Evolutionary conservation across 257 asterid genomes (phyloP).

Genomic region (Fraxinus anomala): DNA sequence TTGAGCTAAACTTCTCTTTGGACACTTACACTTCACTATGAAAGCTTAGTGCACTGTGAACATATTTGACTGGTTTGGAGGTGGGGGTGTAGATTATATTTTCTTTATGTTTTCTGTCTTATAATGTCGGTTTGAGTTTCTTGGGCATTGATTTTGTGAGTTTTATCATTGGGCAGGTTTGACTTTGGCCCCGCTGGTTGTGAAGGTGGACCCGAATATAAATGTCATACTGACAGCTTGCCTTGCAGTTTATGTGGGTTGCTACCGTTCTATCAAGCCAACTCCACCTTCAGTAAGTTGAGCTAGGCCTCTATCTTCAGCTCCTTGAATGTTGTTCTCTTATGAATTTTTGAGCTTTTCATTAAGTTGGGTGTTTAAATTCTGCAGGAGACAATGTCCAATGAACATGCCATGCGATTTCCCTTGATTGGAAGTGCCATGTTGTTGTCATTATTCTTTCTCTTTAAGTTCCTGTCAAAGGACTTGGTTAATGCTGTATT

Average conservation of each 20-base stretch:
- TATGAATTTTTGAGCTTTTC: not conserved
- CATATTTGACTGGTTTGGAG: not conserved
- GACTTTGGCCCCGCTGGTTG: slow-evolving; percentile 84
- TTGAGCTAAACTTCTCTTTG: not conserved
- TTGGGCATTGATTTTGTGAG: not conserved
- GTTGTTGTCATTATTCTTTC: slow-evolving; percentile 91
- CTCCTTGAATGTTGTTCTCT: slow-evolving; percentile 5
- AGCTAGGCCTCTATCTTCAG: slow-evolving; percentile 4
- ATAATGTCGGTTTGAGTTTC: not conserved
- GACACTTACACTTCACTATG: not conserved
- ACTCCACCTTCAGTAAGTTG: slow-evolving; percentile 87
- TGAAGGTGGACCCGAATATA: slow-evolving; percentile 86
- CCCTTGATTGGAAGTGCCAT: slow-evolving; percentile 95
- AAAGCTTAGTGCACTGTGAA: not conserved
- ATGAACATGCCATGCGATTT: slow-evolving; percentile 94
- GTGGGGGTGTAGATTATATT: not conserved
- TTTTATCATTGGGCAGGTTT: slow-evolving; percentile 47
- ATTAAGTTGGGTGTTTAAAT: slow-evolving; percentile 13
- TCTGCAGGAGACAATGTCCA: slow-evolving; percentile 92
- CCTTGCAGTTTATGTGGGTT: slow-evolving; percentile 89
- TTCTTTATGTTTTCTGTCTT: not conserved
- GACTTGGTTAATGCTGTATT: slow-evolving; percentile 98
- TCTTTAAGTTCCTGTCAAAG: slow-evolving; percentile 86
- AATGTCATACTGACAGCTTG: slow-evolving; percentile 87
- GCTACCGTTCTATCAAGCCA: slow-evolving; percentile 86